Percentiles rank a stretch among this genome's conserved stretches.
These are phyloP conservation scores for Exidia glandulosa DNA, from an alignment of 768 basidiomycete species.

Conservation along the genomic window DNA sequence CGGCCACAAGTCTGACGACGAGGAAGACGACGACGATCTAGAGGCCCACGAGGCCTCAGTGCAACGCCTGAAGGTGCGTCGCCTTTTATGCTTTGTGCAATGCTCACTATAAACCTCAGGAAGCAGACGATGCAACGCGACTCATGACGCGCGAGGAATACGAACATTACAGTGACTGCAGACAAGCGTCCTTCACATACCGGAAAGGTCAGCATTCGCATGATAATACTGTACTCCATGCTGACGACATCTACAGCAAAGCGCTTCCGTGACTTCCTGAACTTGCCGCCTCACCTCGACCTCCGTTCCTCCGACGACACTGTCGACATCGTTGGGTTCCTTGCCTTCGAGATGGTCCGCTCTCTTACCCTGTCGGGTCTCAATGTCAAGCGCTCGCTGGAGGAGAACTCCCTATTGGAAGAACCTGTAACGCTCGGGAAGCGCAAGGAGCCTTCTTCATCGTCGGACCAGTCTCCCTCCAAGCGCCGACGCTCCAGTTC, in stretches of 20 bases:
- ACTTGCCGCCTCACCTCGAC: conserved; percentile 76
- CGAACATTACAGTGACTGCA: conserved; percentile 91
- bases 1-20: conserved; percentile 81
- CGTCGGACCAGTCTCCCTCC: conserved; percentile 31
- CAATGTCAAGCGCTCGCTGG: conserved; percentile 68
- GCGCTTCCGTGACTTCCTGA: conserved; percentile 90
- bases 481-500: conserved; percentile 44
- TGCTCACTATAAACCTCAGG: conserved; percentile 29
- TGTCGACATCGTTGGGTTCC: conserved; percentile 91
- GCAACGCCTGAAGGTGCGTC: conserved; percentile 59
- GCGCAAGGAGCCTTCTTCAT: conserved; percentile 41
- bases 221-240: not conserved
- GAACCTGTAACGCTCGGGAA: conserved; percentile 54
- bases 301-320: conserved; percentile 89
- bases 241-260: conserved; percentile 44
- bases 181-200: conserved; percentile 94
- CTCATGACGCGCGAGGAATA: conserved; percentile 97
- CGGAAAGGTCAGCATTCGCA: conserved; percentile 60
- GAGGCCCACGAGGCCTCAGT: conserved; percentile 95
- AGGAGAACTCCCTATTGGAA: conserved; percentile 57
- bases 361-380: conserved; percentile 83
- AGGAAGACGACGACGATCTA: conserved; percentile 92
- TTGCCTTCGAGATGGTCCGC: conserved; percentile 95
- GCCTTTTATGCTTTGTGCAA: not conserved
- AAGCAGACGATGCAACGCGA: conserved; percentile 89